Percentiles rank a stretch among this genome's conserved stretches.
These are phyloP conservation scores for Globisporangium orthogonon DNA, from an alignment of 352 stramenopile species.

Conservation along the genomic window DNA sequence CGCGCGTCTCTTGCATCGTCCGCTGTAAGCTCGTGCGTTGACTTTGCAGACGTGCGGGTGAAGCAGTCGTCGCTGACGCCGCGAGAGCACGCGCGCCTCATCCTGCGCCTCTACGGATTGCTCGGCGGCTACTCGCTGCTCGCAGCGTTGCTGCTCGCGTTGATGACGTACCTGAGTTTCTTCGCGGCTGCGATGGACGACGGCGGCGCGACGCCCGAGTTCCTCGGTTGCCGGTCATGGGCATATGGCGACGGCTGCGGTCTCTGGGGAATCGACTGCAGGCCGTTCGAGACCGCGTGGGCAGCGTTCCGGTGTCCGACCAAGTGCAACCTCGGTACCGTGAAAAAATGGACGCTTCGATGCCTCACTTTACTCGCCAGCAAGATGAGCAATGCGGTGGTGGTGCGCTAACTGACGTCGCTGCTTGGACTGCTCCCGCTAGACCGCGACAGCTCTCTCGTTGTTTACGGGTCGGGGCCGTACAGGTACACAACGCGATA, in stretches of 20 bases:
- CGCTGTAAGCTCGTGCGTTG: background rate
- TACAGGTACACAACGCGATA: conserved; percentile 29
- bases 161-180: conserved; percentile 74
- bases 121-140: conserved; percentile 40
- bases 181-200: conserved; percentile 60
- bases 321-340: conserved; percentile 51
- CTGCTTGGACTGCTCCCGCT: background rate
- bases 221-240: conserved; percentile 64
- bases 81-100: conserved; percentile 8
- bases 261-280: conserved; percentile 51
- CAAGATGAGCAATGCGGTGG: background rate
- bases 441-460: conserved; percentile 62
- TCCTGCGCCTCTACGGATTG: conserved; percentile 24
- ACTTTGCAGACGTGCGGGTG: conserved; percentile 12
- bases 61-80: conserved; percentile 4
- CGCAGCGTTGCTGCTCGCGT: conserved; percentile 29
- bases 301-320: conserved; percentile 60
- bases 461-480: conserved; percentile 55
- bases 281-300: conserved; percentile 55
- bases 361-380: too few relatives aligned
- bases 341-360: background rate
- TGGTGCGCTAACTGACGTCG: background rate
- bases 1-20: background rate
- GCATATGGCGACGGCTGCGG: conserved; percentile 57
- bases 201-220: conserved; percentile 31